A percentile compares a stretch with the other conserved stretches of the same genome.
phyloP scores from a whole-genome alignment of 2,329 filamentous ascomycete genomes.

The Penicillium sp. region DNA sequence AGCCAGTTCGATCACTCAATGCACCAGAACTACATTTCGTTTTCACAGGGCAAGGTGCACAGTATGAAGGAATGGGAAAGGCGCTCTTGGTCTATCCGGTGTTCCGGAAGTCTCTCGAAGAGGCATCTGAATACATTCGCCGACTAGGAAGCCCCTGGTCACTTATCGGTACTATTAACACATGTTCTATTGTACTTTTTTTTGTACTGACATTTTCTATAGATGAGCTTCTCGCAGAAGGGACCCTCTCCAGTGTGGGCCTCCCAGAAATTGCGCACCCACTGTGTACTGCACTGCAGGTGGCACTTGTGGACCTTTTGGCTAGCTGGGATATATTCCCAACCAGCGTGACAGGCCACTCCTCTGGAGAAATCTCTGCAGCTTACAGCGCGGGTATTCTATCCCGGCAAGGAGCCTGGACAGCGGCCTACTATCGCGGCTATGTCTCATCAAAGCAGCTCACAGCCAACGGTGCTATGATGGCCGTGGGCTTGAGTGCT shows the following conservation, averaged over 20 bases:
- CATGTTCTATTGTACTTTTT: too few relatives aligned
- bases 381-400: conserved; percentile 48
- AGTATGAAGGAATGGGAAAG: conserved; percentile 37
- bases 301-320: conserved; percentile 33
- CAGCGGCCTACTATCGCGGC: conserved; percentile 31
- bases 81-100: conserved; percentile 28
- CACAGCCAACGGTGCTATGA: conserved; percentile 27
- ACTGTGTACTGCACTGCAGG: conserved; percentile 31
- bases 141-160: conserved; percentile 26
- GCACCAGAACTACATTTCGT: conserved; percentile 30
- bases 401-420: conserved; percentile 26
- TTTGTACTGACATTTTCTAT: background rate
- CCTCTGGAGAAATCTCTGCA: conserved; percentile 42
- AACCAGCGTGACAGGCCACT: conserved; percentile 29
- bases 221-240: conserved; percentile 27
- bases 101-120: conserved; percentile 22
- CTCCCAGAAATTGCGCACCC: conserved; percentile 30
- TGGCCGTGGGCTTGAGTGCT: conserved; percentile 27
- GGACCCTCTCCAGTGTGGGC: conserved; percentile 22
- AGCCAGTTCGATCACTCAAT: conserved; percentile 5
- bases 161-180: conserved; percentile 15
- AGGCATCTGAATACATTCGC: conserved; percentile 24
- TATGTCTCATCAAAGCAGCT: conserved; percentile 22
- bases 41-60: conserved; percentile 43
- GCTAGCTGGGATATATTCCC: conserved; percentile 25